Conservation (phyloP, 306 rosid species). For the Myrica gale region DNA sequence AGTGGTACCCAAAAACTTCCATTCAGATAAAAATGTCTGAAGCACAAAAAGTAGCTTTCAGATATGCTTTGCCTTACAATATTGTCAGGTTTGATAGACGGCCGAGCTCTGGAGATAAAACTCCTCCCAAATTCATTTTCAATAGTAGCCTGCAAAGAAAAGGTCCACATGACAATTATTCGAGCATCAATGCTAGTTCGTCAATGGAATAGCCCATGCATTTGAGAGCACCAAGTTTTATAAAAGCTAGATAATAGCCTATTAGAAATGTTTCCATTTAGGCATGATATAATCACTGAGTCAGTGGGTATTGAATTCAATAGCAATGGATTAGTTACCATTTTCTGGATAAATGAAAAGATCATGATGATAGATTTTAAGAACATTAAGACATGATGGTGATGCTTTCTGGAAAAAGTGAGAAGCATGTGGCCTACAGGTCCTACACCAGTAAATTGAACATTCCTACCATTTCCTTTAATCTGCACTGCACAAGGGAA, state of each 20-base stretch:
- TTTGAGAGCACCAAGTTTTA: slow-evolving; percentile 2
- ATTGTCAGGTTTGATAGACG: slow-evolving; percentile 47
- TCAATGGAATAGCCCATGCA: slow-evolving; percentile 13
- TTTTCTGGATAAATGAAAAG: slow-evolving; percentile 16
- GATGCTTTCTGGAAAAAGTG: slow-evolving; percentile 4
- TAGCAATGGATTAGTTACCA: background rate
- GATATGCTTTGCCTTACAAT: slow-evolving; percentile 50
- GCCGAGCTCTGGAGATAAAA: slow-evolving; percentile 77
- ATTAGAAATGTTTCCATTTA: background rate
- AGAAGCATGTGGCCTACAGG: background rate
- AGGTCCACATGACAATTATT: slow-evolving; percentile 14
- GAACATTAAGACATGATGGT: slow-evolving; percentile 9
- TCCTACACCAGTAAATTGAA: slow-evolving; percentile 1
- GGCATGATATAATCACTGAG: slow-evolving; percentile 2
- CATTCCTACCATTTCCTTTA: background rate
- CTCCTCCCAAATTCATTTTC: slow-evolving; percentile 58
- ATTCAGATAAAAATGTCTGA: background rate
- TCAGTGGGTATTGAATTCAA: background rate
- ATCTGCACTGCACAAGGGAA: background rate
- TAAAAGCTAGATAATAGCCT: slow-evolving; percentile 16
- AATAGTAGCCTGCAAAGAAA: slow-evolving; percentile 68
- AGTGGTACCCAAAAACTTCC: background rate
- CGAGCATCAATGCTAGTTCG: slow-evolving; percentile 10
- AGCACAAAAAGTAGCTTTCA: slow-evolving; percentile 3
- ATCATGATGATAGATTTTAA: slow-evolving; percentile 6